A percentile compares a stretch with the other conserved stretches of the same genome.
Evolutionary conservation across 176 grass and related monocot species (phyloP).

Genomic region (Urochloa ruziziensis): DNA sequence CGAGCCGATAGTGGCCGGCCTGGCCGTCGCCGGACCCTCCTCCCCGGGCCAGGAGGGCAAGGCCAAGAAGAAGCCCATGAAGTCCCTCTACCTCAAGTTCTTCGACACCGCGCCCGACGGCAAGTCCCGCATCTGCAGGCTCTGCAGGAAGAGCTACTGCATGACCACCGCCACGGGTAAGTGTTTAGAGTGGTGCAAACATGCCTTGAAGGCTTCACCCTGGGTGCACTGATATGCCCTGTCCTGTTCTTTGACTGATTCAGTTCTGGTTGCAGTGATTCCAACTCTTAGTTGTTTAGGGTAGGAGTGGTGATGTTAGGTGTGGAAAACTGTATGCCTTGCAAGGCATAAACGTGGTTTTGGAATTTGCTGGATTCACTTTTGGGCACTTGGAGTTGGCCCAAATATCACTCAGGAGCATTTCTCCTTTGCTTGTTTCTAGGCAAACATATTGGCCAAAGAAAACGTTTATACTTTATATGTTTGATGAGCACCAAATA

Average conservation of each 20-base stretch:
- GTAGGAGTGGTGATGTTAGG: background rate
- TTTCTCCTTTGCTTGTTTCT: background rate
- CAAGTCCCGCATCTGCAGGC: constrained; percentile 71
- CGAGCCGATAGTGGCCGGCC: constrained; percentile 25
- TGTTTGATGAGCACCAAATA: background rate
- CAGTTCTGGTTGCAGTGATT: background rate
- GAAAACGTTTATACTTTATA: background rate
- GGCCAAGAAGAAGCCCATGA: constrained; percentile 89
- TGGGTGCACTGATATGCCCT: background rate
- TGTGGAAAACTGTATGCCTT: background rate
- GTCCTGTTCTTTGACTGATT: background rate
- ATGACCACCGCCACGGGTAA: constrained; percentile 89
- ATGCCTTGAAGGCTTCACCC: background rate
- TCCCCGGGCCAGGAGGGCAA: constrained; percentile 33
- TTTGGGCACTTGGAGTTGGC: background rate
- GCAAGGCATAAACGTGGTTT: background rate
- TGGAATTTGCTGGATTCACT: background rate
- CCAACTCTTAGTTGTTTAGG: background rate
- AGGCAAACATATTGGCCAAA: background rate
- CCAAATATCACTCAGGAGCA: background rate
- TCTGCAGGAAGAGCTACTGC: constrained; percentile 93
- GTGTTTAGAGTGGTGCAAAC: background rate
- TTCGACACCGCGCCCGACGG: constrained; percentile 81
- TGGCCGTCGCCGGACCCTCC: background rate
- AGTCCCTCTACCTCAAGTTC: constrained; percentile 80